phyloP scores from a whole-genome alignment of 2,329 filamentous ascomycete species.

The Camptophora hylomeconis region DNA sequence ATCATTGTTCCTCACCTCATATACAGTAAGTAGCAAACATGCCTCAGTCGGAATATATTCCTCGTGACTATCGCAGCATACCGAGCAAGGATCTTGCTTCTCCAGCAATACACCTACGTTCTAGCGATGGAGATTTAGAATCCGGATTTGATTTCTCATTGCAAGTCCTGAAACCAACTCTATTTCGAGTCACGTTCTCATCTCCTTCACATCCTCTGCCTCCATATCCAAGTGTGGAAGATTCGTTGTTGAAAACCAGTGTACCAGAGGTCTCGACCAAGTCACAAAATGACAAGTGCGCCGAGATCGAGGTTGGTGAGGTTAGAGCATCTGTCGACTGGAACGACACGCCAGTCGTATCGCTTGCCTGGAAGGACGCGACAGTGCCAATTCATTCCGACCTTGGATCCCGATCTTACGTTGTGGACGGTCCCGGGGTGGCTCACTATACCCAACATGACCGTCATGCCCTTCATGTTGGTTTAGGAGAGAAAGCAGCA shows the following conservation, averaged over 20 bases:
- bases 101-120: neutral
- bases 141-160: slow-evolving; percentile 46
- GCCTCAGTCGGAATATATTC: slow-evolving; percentile 37
- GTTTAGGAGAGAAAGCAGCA: slow-evolving; percentile 58
- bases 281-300: slow-evolving; percentile 23
- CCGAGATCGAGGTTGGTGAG: slow-evolving; percentile 34
- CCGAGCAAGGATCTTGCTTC: slow-evolving; percentile 17
- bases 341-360: slow-evolving; percentile 44
- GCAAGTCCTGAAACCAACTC: slow-evolving; percentile 46
- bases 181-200: slow-evolving; percentile 57
- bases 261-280: slow-evolving; percentile 21
- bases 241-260: slow-evolving; percentile 28
- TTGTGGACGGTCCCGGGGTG: slow-evolving; percentile 46
- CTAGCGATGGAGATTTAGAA: slow-evolving; percentile 19
- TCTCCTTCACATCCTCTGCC: slow-evolving; percentile 49
- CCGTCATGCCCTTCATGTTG: slow-evolving; percentile 50
- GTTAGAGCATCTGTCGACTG: slow-evolving; percentile 47
- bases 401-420: slow-evolving; percentile 53
- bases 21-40: too few relatives aligned
- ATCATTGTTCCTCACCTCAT: too few relatives aligned
- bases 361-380: slow-evolving; percentile 38
- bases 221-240: slow-evolving; percentile 47
- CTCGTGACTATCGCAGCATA: slow-evolving; percentile 19
- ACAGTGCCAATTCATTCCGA: slow-evolving; percentile 47
- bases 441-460: slow-evolving; percentile 54